phyloP scores from a whole-genome alignment of 441 rosid genomes.

The Gossypium trilobum region DNA sequence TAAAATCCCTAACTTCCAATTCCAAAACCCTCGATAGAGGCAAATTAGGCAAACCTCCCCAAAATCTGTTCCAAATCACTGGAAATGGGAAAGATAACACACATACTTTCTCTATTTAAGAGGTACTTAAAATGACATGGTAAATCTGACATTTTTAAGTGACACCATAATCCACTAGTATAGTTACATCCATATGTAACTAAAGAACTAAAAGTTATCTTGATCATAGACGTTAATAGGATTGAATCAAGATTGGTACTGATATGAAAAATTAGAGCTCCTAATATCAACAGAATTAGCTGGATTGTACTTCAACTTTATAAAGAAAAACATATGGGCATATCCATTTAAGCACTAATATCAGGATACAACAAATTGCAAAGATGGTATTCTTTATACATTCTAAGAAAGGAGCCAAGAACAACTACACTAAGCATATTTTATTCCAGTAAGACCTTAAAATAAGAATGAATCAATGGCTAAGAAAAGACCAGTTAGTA shows the following conservation, averaged over 20 bases:
- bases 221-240: not conserved
- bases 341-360: not conserved
- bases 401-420: not conserved
- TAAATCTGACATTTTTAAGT: not conserved
- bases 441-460: not conserved
- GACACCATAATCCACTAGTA: not conserved
- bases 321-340: not conserved
- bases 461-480: not conserved
- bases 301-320: not conserved
- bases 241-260: not conserved
- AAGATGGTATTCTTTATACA: not conserved
- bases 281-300: not conserved
- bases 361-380: not conserved
- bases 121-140: too few species aligned
- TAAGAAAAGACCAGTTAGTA: not conserved
- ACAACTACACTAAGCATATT: not conserved
- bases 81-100: too few species aligned
- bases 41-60: too few species aligned
- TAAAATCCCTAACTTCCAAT: too few species aligned
- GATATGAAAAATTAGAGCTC: not conserved
- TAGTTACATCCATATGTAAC: not conserved
- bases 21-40: too few species aligned
- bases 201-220: not conserved
- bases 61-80: too few species aligned
- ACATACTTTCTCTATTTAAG: too few species aligned